Evolutionary conservation across 106 monocot species (phyloP).

Genomic region (Dioscorea dumetorum): DNA sequence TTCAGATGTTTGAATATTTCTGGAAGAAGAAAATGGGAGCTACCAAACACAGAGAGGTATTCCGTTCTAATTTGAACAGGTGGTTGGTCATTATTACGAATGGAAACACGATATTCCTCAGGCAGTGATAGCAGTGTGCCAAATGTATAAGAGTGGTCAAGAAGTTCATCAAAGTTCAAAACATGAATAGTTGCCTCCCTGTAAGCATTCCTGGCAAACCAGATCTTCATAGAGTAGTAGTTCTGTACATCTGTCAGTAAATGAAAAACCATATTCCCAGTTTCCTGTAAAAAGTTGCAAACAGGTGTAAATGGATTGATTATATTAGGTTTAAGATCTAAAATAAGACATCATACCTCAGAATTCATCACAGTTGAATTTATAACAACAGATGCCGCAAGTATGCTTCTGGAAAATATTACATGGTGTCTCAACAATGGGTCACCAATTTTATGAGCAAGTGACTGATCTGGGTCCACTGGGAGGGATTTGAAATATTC

Average conservation of each 20-base stretch:
- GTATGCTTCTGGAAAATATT: constrained; percentile 65
- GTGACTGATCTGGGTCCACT: constrained; percentile 12
- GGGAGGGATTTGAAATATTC: constrained; percentile 56
- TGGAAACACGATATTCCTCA: constrained; percentile 65
- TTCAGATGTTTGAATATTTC: constrained; percentile 64
- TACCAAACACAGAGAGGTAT: constrained; percentile 58
- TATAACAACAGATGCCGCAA: constrained; percentile 71
- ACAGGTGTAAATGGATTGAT: not conserved
- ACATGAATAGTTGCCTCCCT: constrained; percentile 48
- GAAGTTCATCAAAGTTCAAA: constrained; percentile 41
- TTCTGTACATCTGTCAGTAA: constrained; percentile 68
- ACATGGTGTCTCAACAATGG: constrained; percentile 53
- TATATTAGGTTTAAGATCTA: too few relatives aligned
- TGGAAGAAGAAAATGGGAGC: constrained; percentile 64
- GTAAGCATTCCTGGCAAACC: constrained; percentile 58
- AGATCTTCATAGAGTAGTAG: constrained; percentile 77
- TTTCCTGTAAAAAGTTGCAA: constrained; percentile 44
- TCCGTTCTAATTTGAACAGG: constrained; percentile 33
- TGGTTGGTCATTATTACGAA: constrained; percentile 24
- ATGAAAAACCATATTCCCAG: constrained; percentile 61
- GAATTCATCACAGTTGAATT: constrained; percentile 83
- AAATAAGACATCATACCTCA: constrained; percentile 33
- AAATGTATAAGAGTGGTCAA: constrained; percentile 8
- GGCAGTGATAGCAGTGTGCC: constrained; percentile 32
- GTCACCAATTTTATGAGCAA: constrained; percentile 23